A percentile compares a stretch with the other conserved stretches of the same genome.
phyloP scores from a whole-genome alignment of 2,329 filamentous ascomycete species.

The Apiospora marii region DNA sequence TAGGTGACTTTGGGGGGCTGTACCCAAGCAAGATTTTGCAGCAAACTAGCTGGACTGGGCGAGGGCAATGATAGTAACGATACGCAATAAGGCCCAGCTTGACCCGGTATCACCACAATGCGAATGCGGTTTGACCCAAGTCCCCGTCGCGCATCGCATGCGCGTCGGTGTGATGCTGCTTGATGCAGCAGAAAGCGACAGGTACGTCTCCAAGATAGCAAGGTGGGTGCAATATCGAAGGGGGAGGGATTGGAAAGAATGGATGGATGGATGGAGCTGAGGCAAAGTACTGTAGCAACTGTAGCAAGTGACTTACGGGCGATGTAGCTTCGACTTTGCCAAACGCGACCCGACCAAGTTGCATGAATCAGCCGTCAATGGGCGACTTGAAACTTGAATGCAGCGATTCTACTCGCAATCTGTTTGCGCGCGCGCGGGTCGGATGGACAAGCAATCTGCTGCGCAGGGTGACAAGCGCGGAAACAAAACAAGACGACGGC shows the following conservation, averaged over 20 bases:
- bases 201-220: conserved; percentile 2
- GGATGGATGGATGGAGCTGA: conserved; percentile 27
- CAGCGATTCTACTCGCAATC: conserved; percentile 16
- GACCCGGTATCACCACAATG: not conserved
- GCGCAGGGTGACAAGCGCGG: not conserved
- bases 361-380: conserved; percentile 30
- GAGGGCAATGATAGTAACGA: conserved; percentile 9
- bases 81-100: not conserved
- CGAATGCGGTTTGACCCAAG: conserved; percentile 5
- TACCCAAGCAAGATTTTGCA: conserved; percentile 9
- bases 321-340: conserved; percentile 40
- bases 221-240: conserved; percentile 25
- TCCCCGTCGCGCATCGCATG: conserved; percentile 11
- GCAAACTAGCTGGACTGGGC: conserved; percentile 12
- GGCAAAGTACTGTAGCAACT: conserved; percentile 26
- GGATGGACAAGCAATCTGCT: conserved; percentile 5
- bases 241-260: conserved; percentile 32
- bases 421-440: conserved; percentile 14
- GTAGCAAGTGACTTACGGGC: conserved; percentile 45
- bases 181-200: conserved; percentile 12
- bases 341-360: conserved; percentile 29
- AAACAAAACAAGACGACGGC: conserved; percentile 11
- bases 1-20: conserved; percentile 3
- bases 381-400: conserved; percentile 20
- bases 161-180: conserved; percentile 7